phyloP scores from a whole-genome alignment of 2,329 filamentous ascomycete genomes.

The Trichoderma arundinaceum region DNA sequence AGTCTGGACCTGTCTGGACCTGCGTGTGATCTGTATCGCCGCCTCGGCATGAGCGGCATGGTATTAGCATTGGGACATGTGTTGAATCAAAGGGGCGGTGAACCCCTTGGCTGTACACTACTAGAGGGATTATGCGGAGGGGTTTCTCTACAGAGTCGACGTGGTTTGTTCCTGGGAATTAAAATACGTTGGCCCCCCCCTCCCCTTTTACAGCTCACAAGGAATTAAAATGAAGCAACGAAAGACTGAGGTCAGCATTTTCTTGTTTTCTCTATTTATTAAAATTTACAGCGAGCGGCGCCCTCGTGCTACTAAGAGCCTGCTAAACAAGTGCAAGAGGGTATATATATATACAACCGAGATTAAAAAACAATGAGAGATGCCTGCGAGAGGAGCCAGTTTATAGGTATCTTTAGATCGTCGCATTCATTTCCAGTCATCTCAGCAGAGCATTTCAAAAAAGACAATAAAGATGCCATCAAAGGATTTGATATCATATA shows the following conservation, averaged over 20 bases:
- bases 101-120: slow-evolving; percentile 4
- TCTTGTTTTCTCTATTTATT: slow-evolving; percentile 4
- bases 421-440: slow-evolving; percentile 18
- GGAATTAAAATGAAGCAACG: neutral
- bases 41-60: neutral
- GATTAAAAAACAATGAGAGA: slow-evolving; percentile 2
- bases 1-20: too few species aligned
- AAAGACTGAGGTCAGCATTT: neutral
- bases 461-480: neutral
- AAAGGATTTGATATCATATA: slow-evolving; percentile 6
- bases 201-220: neutral
- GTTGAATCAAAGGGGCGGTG: neutral
- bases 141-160: neutral
- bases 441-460: neutral
- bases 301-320: slow-evolving; percentile 18
- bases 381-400: slow-evolving; percentile 1
- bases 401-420: neutral
- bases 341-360: slow-evolving; percentile 17
- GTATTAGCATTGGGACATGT: neutral
- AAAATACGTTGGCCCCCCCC: neutral
- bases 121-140: neutral
- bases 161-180: neutral
- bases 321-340: slow-evolving; percentile 19
- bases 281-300: slow-evolving; percentile 14
- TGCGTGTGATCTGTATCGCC: neutral